Base-by-base conservation (phyloP, 1,284 basidiomycete genomes). In the Malassezia pachydermatis region DNA sequence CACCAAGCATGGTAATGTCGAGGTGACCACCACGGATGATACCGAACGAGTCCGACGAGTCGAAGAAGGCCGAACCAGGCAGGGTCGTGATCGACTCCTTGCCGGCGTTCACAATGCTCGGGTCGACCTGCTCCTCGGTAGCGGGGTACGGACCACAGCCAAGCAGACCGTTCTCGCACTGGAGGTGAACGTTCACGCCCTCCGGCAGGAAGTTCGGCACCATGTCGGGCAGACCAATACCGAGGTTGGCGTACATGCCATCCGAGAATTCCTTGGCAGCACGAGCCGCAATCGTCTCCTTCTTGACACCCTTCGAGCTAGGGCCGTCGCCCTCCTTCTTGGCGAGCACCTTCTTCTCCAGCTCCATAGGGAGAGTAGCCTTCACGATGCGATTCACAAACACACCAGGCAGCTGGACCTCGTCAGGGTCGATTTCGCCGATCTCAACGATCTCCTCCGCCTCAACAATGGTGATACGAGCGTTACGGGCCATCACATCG, bases 11-110 rank as follows among this genome's bases (percentile, higher is more conserved):
- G 11, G 89, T 84, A 44, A 94, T 85, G 67, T 96, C 82, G 52
- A 96, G 81, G 73, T 96, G 90, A 9, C 90, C 92, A 50, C 70
- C 89, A 48, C 89, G 83, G 74, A 94, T 90, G 87, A 94, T 94
- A 29, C 84, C 84, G 67, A 95, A 96, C 1, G 85, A 88, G 72
- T 92, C 88, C 59, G 79, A 79, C 2, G 87, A 88, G 73, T 90
- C 90, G 67, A 96, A 96, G 2, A 89, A 78, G 5, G 88, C 83
- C 16, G 89, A 88, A 41, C 92, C 90, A 35, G 90, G 88, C 19
- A 94, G 76, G 6, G 95, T 52, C 1, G 67, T 70, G 7, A 69
- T 67, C 5, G 90, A 94, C 75, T 96, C 89, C 73, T 96, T 96
- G 32, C 90, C 90, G 38, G 90, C 92, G 67, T 75, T 75, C 61